phyloP scores from a whole-genome alignment of 352 stramenopile genomes.

The Pythium aphanidermatum region DNA sequence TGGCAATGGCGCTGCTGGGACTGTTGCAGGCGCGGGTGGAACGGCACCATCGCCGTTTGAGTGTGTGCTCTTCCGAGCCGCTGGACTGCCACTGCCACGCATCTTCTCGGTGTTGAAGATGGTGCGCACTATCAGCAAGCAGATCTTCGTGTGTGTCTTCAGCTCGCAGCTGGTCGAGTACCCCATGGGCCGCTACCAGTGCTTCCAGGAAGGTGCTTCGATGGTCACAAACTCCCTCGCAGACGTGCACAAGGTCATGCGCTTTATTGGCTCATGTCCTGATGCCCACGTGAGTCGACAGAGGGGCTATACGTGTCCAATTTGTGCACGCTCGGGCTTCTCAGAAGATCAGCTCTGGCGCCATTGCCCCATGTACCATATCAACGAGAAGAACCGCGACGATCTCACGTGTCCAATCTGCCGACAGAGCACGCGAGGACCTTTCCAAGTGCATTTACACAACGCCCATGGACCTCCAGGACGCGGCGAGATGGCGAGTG shows the following conservation, averaged over 20 bases:
- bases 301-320: slow-evolving; percentile 53
- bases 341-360: slow-evolving; percentile 80
- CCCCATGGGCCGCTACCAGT: slow-evolving; percentile 63
- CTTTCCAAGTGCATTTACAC: slow-evolving; percentile 83
- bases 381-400: slow-evolving; percentile 80
- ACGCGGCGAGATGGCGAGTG: slow-evolving; percentile 71
- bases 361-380: slow-evolving; percentile 80
- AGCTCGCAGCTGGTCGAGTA: slow-evolving; percentile 69
- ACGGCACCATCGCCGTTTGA: slow-evolving; percentile 37
- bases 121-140: slow-evolving; percentile 64
- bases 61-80: slow-evolving; percentile 56
- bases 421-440: slow-evolving; percentile 46
- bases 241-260: slow-evolving; percentile 54
- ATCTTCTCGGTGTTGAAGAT: slow-evolving; percentile 51
- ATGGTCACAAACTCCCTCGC: slow-evolving; percentile 77
- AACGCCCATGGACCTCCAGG: slow-evolving; percentile 77
- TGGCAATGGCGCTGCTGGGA: background rate
- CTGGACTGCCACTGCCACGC: slow-evolving; percentile 39
- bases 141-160: slow-evolving; percentile 85
- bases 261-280: slow-evolving; percentile 54
- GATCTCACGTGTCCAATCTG: slow-evolving; percentile 72
- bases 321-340: slow-evolving; percentile 68
- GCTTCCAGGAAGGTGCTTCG: slow-evolving; percentile 69
- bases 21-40: background rate
- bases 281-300: slow-evolving; percentile 10